A percentile compares a stretch with the other conserved stretches of the same genome.
These are phyloP conservation scores for Ramichloridium luteum DNA, from an alignment of 2,329 filamentous ascomycete species.

Conservation along the genomic window DNA sequence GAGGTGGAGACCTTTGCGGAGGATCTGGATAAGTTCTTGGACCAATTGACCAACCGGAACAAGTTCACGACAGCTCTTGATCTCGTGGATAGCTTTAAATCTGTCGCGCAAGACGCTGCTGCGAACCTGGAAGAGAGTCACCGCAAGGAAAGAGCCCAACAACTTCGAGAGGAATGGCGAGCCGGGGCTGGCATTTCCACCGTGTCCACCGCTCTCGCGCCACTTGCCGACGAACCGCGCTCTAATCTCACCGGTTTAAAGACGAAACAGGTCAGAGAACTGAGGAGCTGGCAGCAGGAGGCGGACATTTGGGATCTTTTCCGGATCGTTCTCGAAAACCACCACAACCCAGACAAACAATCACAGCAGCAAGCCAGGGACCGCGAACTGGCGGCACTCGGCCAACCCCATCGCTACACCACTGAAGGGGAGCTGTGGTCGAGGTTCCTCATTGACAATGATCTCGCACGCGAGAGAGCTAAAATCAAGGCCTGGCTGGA, in stretches of 20 bases:
- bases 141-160: slow-evolving; percentile 27
- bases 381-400: slow-evolving; percentile 22
- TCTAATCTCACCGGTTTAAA: slow-evolving; percentile 18
- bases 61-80: slow-evolving; percentile 49
- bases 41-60: slow-evolving; percentile 35
- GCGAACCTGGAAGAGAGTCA: slow-evolving; percentile 33
- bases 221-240: slow-evolving; percentile 20
- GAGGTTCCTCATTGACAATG: slow-evolving; percentile 61
- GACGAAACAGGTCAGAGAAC: slow-evolving; percentile 34
- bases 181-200: slow-evolving; percentile 13
- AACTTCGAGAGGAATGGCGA: slow-evolving; percentile 27
- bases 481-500: slow-evolving; percentile 80
- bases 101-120: slow-evolving; percentile 41
- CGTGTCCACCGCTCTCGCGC: slow-evolving; percentile 17
- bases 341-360: slow-evolving; percentile 41
- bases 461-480: slow-evolving; percentile 63
- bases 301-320: slow-evolving; percentile 84
- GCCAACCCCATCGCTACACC: slow-evolving; percentile 38
- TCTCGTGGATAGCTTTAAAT: slow-evolving; percentile 38
- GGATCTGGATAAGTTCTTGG: slow-evolving; percentile 60
- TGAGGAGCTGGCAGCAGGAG: slow-evolving; percentile 65
- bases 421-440: slow-evolving; percentile 54
- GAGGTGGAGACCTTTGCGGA: slow-evolving; percentile 83
- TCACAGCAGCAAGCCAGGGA: slow-evolving; percentile 23
- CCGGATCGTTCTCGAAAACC: slow-evolving; percentile 53